Evolutionary conservation across 495 filamentous ascomycete genomes (phyloP), one percentile per base, ranked within the genome.

Genomic region (Symbiotaphrina buchneri): DNA sequence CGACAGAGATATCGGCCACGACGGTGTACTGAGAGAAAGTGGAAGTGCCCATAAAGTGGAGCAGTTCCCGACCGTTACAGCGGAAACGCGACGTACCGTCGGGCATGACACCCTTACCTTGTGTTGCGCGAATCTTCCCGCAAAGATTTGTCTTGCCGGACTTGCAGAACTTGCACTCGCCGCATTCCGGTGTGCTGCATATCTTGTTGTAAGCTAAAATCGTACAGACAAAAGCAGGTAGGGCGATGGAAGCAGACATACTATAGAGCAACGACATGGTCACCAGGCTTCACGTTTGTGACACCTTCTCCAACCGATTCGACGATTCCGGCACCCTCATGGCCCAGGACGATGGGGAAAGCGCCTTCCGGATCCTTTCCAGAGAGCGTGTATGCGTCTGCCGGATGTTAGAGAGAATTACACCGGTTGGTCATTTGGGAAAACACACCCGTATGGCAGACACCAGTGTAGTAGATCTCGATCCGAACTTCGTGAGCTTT

Each of bases 61-160:
- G 70, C 30, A 97, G 65, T 41, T 84, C 73, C 56, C 92, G 71
- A 45, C 87, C 87, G 47, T 82, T 84, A 57, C 77, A 83, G 47
- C 65, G 76, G 70, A 97, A 95, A 30, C 87, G 79, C 27, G 79
- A 79, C 41, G 90, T 94, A 32, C 87, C 90, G 49, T 97, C 87
- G 24, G 87, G 87, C 84, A 97, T 92, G 32, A 95, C 78, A 50
- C 87, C 87, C 47, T 63, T 71, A 41, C 87, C 87, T 56, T 97
- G 87, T 8, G 87, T 97, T 18, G 82, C 79, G 41, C 87, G 77
- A 56, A 97, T 97, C 65, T 94, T 95, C 51, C 90, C 87, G 59
- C 87, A 97, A 31, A 97, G 79, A 57, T 97, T 97, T 42, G 87
- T 97, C 72, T 97, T 97, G 59, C 82, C 83, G 31, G 85, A 94